A percentile compares a stretch with the other conserved stretches of the same genome.
phyloP scores from a whole-genome alignment of 1,284 basidiomycete genomes.

The Peniophora sp. region DNA sequence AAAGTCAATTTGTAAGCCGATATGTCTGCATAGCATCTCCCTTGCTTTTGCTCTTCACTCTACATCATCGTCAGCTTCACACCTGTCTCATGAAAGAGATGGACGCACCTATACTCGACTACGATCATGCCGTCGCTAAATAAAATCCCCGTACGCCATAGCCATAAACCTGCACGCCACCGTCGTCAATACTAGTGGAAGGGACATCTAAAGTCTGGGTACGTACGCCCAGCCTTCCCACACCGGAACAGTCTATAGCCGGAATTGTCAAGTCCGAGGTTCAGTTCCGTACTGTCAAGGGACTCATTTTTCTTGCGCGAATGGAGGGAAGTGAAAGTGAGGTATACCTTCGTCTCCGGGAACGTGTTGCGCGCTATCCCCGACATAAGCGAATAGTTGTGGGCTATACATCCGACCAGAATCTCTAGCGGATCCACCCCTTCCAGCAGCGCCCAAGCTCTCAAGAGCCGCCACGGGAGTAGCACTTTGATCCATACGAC shows the following conservation, averaged over 20 bases:
- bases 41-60: slow-evolving; percentile 23
- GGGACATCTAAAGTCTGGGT: not conserved
- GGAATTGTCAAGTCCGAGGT: slow-evolving; percentile 82
- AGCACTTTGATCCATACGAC: slow-evolving; percentile 98
- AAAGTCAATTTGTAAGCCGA: too few relatives aligned
- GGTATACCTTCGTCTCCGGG: not conserved
- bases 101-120: slow-evolving; percentile 82
- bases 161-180: slow-evolving; percentile 66
- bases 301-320: slow-evolving; percentile 67
- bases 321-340: not conserved
- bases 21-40: too few relatives aligned
- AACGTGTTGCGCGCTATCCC: slow-evolving; percentile 90
- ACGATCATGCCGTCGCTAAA: slow-evolving; percentile 88
- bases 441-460: slow-evolving; percentile 88
- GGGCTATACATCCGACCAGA: slow-evolving; percentile 97
- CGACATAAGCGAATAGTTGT: slow-evolving; percentile 92
- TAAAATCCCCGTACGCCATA: slow-evolving; percentile 56
- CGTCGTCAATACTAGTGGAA: slow-evolving; percentile 1
- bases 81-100: not conserved
- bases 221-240: slow-evolving; percentile 58
- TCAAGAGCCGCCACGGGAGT: slow-evolving; percentile 96
- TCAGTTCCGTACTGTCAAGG: slow-evolving; percentile 95
- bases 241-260: slow-evolving; percentile 63
- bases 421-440: slow-evolving; percentile 95
- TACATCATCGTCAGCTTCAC: slow-evolving; percentile 9